phyloP scores from a whole-genome alignment of 305 asterid genomes.

The Solanum chacoense region DNA sequence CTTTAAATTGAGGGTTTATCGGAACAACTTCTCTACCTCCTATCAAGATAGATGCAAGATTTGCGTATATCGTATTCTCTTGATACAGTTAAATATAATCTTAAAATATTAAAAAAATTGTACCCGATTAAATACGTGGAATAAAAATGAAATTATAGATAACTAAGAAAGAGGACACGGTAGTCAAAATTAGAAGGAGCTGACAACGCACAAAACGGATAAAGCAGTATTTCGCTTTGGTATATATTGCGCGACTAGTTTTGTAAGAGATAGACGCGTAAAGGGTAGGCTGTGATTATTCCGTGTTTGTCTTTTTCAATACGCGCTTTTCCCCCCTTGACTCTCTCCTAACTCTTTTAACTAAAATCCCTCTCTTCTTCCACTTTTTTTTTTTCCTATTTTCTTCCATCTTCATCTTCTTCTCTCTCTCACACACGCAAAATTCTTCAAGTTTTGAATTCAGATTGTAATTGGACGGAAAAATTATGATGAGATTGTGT shows the following conservation, averaged over 20 bases:
- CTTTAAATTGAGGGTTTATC: background rate
- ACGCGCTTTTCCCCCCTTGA: background rate
- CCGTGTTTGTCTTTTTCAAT: background rate
- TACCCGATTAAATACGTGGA: background rate
- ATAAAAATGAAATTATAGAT: background rate
- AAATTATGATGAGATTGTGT: conserved; percentile 55
- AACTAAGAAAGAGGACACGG: background rate
- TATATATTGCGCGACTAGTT: background rate
- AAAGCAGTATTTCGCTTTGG: background rate
- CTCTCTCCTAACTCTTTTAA: background rate
- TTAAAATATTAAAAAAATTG: too few relatives aligned
- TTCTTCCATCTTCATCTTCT: background rate
- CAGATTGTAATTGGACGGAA: background rate
- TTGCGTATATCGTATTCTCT: background rate
- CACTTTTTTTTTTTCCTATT: background rate
- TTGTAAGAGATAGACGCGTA: background rate
- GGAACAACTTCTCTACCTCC: background rate
- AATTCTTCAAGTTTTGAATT: background rate
- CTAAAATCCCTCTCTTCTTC: background rate
- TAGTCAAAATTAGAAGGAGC: background rate
- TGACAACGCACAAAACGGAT: background rate
- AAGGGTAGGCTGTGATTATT: background rate
- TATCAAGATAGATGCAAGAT: background rate
- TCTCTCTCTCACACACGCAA: background rate
- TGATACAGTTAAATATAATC: too few relatives aligned